phyloP scores from a whole-genome alignment of 768 basidiomycete species.

The Leccinum pellstonianum region DNA sequence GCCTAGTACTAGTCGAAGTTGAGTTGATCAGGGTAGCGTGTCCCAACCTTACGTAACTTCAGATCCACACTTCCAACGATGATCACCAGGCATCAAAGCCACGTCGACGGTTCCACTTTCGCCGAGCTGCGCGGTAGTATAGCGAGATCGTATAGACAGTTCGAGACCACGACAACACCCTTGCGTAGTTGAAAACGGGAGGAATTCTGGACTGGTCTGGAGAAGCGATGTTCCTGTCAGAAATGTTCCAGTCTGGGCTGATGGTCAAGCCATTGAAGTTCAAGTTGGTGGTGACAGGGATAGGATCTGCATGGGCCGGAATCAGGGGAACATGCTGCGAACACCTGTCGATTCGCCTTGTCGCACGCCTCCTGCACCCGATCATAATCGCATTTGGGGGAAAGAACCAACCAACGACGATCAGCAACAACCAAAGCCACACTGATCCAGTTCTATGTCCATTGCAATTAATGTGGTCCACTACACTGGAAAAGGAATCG shows the following conservation, averaged over 20 bases:
- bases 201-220: constrained; percentile 26
- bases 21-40: too few relatives aligned
- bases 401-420: constrained; percentile 43
- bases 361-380: constrained; percentile 26
- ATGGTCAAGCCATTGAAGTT: constrained; percentile 16
- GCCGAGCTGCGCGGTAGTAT: constrained; percentile 19
- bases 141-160: constrained; percentile 16
- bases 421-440: constrained; percentile 45
- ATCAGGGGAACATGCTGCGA: background rate
- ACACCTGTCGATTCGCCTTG: constrained; percentile 12
- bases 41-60: too few relatives aligned
- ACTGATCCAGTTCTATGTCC: constrained; percentile 40
- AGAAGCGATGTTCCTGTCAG: constrained; percentile 5
- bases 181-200: constrained; percentile 28
- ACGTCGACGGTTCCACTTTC: background rate
- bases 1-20: too few relatives aligned
- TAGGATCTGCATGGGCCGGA: background rate
- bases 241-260: background rate
- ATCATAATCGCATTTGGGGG: constrained; percentile 38
- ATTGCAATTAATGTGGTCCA: constrained; percentile 27
- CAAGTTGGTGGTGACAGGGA: constrained; percentile 2
- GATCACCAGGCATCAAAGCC: constrained; percentile 5
- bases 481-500: constrained; percentile 17
- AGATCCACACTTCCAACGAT: too few relatives aligned
- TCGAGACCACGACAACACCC: constrained; percentile 22